phyloP scores from a whole-genome alignment of 2,329 filamentous ascomycete genomes.

The Dothideomycetes sp. region DNA sequence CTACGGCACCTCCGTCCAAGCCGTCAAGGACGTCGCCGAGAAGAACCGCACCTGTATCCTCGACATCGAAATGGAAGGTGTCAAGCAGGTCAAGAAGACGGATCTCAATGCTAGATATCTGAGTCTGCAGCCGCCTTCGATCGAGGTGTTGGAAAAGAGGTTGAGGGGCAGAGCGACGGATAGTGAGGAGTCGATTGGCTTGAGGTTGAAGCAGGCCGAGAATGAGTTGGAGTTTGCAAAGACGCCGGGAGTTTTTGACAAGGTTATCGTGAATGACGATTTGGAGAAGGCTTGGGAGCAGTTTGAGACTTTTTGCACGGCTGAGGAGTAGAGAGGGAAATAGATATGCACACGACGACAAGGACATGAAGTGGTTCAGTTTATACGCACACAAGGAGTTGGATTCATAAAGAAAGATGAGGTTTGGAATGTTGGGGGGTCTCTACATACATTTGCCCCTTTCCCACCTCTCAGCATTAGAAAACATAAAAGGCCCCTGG shows the following conservation, averaged over 20 bases:
- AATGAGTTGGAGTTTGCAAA: conserved; percentile 66
- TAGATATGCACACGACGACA: too few relatives aligned
- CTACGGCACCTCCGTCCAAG: conserved; percentile 76
- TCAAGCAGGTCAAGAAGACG: conserved; percentile 82
- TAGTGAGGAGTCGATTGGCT: conserved; percentile 59
- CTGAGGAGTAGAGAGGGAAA: conserved; percentile 20
- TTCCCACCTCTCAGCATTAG: too few relatives aligned
- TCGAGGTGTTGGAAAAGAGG: conserved; percentile 64
- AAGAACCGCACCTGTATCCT: conserved; percentile 68
- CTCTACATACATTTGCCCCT: too few relatives aligned
- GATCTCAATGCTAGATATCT: conserved; percentile 68
- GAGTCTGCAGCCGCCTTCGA: conserved; percentile 72
- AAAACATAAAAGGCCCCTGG: too few relatives aligned
- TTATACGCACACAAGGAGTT: too few relatives aligned
- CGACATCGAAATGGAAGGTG: conserved; percentile 97
- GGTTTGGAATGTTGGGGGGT: too few relatives aligned
- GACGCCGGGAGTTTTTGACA: conserved; percentile 56
- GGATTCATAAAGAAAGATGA: too few relatives aligned
- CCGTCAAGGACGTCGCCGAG: conserved; percentile 64
- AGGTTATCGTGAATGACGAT: conserved; percentile 58
- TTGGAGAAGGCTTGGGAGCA: conserved; percentile 48
- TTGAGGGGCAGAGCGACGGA: conserved; percentile 72
- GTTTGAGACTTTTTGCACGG: conserved; percentile 30
- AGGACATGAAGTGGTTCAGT: too few relatives aligned
- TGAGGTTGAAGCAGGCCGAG: conserved; percentile 61